A percentile compares a stretch with the other conserved stretches of the same genome.
phyloP scores from a whole-genome alignment of 495 filamentous ascomycete species.

The Bathelium albidoporum region DNA sequence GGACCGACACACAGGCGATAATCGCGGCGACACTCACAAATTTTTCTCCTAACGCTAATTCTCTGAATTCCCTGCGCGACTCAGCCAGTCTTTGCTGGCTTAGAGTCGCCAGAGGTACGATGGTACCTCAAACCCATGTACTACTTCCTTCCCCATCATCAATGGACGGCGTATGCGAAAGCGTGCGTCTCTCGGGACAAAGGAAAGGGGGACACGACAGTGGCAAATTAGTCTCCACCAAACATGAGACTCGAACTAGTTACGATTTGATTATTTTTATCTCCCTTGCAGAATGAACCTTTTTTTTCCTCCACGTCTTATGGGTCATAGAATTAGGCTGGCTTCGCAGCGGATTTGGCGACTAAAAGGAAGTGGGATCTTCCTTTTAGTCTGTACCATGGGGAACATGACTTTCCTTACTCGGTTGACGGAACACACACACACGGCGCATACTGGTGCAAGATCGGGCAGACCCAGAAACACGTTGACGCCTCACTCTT shows the following conservation, averaged over 20 bases:
- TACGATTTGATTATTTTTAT: background rate
- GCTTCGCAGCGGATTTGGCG: background rate
- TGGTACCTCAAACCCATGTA: background rate
- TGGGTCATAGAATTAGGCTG: background rate
- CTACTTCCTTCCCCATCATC: background rate
- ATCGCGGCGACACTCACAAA: background rate
- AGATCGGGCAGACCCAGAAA: background rate
- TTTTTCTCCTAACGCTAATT: background rate
- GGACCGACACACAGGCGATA: background rate
- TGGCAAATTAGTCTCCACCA: background rate
- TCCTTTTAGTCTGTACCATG: background rate
- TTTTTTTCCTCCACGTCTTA: conserved; percentile 2
- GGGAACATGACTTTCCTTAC: background rate
- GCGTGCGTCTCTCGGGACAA: background rate
- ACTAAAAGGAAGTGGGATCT: background rate
- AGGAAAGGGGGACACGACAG: background rate
- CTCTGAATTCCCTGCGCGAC: background rate
- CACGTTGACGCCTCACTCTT: background rate
- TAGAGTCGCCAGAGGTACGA: background rate
- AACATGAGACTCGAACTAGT: background rate
- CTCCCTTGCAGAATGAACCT: background rate
- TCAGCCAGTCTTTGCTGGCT: background rate
- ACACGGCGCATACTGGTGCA: background rate
- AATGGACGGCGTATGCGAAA: background rate
- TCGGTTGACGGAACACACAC: background rate